These are phyloP conservation scores for Botrytis byssoidea DNA, from an alignment of 2,329 filamentous ascomycete genomes.

Conservation along the genomic window DNA sequence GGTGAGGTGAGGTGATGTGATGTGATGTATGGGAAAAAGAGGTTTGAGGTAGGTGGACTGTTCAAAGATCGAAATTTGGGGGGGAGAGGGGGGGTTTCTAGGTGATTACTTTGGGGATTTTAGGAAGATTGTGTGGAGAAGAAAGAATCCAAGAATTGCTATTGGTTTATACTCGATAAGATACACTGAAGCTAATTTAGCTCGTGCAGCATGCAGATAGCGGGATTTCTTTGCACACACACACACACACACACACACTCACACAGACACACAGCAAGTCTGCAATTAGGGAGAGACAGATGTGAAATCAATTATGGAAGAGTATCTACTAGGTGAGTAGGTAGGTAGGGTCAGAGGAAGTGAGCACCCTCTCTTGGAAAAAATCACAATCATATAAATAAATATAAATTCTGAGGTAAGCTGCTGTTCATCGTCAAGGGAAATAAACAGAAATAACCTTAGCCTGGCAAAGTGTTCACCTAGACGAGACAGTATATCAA, in stretches of 20 bases:
- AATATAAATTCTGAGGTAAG: not conserved
- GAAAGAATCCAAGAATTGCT: not conserved
- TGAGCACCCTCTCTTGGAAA: not conserved
- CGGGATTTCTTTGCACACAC: slow-evolving; percentile 15
- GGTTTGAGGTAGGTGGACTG: slow-evolving; percentile 1
- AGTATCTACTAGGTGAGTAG: too few species aligned
- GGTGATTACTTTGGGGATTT: not conserved
- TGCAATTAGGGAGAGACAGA: not conserved
- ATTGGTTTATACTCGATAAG: slow-evolving; percentile 19
- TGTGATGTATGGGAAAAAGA: not conserved
- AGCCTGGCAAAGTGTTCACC: not conserved
- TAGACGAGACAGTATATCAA: not conserved
- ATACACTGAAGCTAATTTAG: slow-evolving; percentile 16
- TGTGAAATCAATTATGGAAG: not conserved
- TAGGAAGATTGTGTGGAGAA: slow-evolving; percentile 3
- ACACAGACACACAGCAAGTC: not conserved
- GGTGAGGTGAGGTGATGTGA: not conserved
- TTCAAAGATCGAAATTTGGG: slow-evolving; percentile 1
- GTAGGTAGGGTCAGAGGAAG: not conserved
- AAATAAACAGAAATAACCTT: not conserved
- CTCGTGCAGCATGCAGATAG: slow-evolving; percentile 19
- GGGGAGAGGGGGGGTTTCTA: not conserved
- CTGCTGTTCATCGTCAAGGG: not conserved
- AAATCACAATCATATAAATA: not conserved
- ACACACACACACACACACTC: not conserved